Evolutionary conservation across 2,329 filamentous ascomycete species (phyloP), one percentile per base, ranked within the genome.

Genomic region (Shiraia bambusicola): DNA sequence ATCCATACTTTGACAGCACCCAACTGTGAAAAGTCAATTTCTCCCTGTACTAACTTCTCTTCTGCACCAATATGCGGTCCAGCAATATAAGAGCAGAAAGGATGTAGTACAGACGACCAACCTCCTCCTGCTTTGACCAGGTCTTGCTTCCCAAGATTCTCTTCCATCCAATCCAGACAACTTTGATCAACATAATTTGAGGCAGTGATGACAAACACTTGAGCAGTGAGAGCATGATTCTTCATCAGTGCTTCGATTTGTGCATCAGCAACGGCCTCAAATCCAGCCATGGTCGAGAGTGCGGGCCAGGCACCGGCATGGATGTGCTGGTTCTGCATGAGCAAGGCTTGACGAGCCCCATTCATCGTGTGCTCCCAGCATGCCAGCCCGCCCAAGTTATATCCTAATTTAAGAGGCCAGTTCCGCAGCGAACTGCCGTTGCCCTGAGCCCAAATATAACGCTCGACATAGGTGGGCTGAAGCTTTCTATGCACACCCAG

Each of bases 231-330:
- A 2, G 73, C 72, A 44, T 75, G 72, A 4, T 59, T 55, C 56
- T 74, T 75, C 71, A 74, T 75, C 26, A 75, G 47, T 4, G 69
- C 72, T 57, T 75, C 72, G 37, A 75, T 74, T 53, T 74, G 71
- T n/a, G 58, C 58, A 45, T 72, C 65, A 2, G 70, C 71, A 5
- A 68, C 64, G 0, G 46, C 52, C 42, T 74, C 70, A 30, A 74
- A 73, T 0, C 71, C 71, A 0, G 52, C 50, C 63, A 66, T 61
- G 6, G 58, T 63, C 0, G 59, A 61, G n/a, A 63, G 47, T 45
- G 40, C 76, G 58, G 40, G 69, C 61, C 66, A 76, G 54, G 41
- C 59, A 26, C 61, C 61, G 2, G 61, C 59, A 41, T 65, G 59
- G 62, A 72, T 64, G 25, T 68, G 62, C 34, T 69, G 60, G 13